These are phyloP conservation scores for Tripterygium wilfordii DNA, from an alignment of 177 flowering plant species.

Conservation along the genomic window DNA sequence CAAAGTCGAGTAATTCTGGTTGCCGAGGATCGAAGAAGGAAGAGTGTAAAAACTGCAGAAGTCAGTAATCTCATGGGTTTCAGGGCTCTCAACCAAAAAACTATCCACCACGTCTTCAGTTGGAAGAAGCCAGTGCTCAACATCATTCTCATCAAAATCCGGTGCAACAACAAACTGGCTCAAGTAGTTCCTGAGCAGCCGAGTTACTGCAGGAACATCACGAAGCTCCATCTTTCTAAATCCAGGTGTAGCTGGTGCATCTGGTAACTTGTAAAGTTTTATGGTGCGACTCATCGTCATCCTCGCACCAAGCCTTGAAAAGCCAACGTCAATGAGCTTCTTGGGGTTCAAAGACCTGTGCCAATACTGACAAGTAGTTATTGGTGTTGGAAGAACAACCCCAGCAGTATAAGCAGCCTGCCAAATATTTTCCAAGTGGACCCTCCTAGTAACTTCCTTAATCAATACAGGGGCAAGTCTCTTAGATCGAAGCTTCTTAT, in stretches of 20 bases:
- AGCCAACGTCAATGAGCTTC: conserved; percentile 39
- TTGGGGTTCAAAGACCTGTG: conserved; percentile 33
- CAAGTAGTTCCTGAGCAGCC: conserved; percentile 27
- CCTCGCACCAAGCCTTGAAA: conserved; percentile 35
- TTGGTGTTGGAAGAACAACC: conserved; percentile 32
- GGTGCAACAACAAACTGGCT: conserved; percentile 28
- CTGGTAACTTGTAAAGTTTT: conserved; percentile 28
- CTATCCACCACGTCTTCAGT: conserved; percentile 24
- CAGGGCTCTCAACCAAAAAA: conserved; percentile 30
- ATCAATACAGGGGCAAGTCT: conserved; percentile 35
- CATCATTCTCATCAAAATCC: conserved; percentile 30
- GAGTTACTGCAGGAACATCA: conserved; percentile 35
- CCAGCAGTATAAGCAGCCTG: conserved; percentile 39
- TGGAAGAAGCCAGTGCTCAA: conserved; percentile 34
- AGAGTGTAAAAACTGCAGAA: conserved; percentile 32
- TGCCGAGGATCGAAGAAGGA: conserved; percentile 32
- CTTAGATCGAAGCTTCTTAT: conserved; percentile 33
- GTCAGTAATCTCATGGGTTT: conserved; percentile 29
- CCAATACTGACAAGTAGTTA: conserved; percentile 35
- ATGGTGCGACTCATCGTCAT: conserved; percentile 40
- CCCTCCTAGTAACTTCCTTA: conserved; percentile 34
- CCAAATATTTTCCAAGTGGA: conserved; percentile 36
- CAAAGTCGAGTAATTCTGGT: conserved; percentile 24
- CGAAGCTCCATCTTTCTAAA: conserved; percentile 33
- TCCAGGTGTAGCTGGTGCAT: conserved; percentile 29